phyloP scores from a whole-genome alignment of 441 rosid genomes.

The Pelargonium citronellum region DNA sequence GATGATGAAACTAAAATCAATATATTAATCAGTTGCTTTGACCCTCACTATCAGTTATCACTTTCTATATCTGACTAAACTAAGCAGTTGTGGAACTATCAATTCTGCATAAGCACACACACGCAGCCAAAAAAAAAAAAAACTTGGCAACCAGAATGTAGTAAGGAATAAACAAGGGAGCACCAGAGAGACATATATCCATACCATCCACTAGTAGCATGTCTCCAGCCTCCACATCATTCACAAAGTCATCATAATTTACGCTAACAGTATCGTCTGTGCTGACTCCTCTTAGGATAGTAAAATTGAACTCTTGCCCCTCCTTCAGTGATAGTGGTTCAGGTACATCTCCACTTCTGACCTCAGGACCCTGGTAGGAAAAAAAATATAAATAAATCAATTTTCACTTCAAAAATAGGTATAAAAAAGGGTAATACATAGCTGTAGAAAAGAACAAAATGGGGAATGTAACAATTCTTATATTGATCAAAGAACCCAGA shows the following conservation, averaged over 20 bases:
- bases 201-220: conserved; percentile 84
- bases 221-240: conserved; percentile 86
- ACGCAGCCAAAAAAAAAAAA: background rate
- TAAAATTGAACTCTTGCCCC: conserved; percentile 89
- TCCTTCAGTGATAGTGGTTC: conserved; percentile 62
- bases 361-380: conserved; percentile 81
- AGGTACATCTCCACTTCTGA: conserved; percentile 94
- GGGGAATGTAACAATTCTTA: too few relatives aligned
- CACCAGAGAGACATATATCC: conserved; percentile 17
- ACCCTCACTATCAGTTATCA: background rate
- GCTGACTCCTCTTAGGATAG: conserved; percentile 72
- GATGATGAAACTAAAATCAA: background rate
- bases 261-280: conserved; percentile 77
- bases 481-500: too few relatives aligned
- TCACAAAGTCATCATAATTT: conserved; percentile 87
- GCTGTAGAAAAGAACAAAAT: too few relatives aligned
- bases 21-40: background rate
- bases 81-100: background rate
- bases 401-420: background rate
- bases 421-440: background rate
- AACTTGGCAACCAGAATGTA: background rate
- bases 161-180: background rate
- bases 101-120: background rate
- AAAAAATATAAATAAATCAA: background rate
- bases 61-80: background rate